Base-by-base conservation (phyloP, 2,329 filamentous ascomycete species). In the Fusarium domesticum region DNA sequence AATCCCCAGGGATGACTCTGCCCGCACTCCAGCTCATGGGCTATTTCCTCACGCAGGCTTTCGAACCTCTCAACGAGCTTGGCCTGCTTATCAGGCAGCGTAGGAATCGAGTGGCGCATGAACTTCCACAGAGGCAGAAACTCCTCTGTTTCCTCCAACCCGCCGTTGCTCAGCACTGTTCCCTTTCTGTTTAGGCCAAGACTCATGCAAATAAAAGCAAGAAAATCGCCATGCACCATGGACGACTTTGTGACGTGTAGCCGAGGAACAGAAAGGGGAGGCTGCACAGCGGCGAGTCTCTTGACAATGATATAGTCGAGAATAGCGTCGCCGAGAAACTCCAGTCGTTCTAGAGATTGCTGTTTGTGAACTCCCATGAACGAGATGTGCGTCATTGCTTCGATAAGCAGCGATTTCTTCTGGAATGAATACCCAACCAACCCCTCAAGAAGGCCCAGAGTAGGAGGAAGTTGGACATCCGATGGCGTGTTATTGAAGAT, bases 241-340 rank as follows among this genome's bases (percentile, higher is more conserved):
- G 87, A 84, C 1, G 85, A 83, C 45, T 87, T 84, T 43, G 92
- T 70, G 3, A 82, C 70, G 56, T 95, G 89, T 80, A 97, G 88
- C n/a, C 78, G 69, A 3, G 73, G 60, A 37, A 78, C 70, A 0
- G 66, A 44, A 1, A 81, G 60, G 3, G 74, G 68, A 0, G 69
- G 67, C 2, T 62, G 53, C 11, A 64, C 53, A 3, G 62, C 58
- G 63, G 80, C 86, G 6, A 92, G 68, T n/a, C 69, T 73, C 0
- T 69, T 71, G 6, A 88, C 81, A 37, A 96, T 71, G 43, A 96
- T 71, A 55, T 83, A 78, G 65, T 97, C 92, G 0, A 97, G 78
- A 3, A 96, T 73, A 0, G 89, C 80, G 56, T 97, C 92, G 1
- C 92, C 92, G 0, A 96, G 70, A 58, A 93, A 96, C 60, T 96